These are phyloP conservation scores for Cerrena zonata DNA, from an alignment of 1,284 basidiomycete species.

Conservation along the genomic window DNA sequence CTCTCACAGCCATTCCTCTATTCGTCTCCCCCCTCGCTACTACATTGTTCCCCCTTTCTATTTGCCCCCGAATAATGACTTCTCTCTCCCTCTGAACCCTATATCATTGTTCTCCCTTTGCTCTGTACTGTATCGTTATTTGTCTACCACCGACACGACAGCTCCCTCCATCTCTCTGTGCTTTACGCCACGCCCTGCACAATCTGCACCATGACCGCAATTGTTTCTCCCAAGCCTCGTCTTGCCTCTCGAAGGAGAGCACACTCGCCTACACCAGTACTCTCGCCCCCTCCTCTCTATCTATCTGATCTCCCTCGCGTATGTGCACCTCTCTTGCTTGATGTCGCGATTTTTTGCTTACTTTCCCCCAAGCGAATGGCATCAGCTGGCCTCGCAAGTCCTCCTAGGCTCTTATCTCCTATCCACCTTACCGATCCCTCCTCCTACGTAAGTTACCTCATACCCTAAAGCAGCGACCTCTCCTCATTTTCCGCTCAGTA, in stretches of 20 bases:
- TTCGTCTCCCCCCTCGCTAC: background rate
- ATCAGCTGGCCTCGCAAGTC: conserved; percentile 16
- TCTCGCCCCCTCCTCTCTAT: conserved; percentile 16
- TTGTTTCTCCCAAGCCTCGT: conserved; percentile 23
- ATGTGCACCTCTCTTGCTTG: conserved; percentile 10
- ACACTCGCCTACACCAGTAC: conserved; percentile 12
- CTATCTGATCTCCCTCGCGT: conserved; percentile 20
- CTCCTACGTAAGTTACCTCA: conserved; percentile 16
- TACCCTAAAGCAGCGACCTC: conserved; percentile 3
- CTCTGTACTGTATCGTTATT: conserved; percentile 6
- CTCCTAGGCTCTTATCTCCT: conserved; percentile 24
- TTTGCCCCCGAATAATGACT: conserved; percentile 7
- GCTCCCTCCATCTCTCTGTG: conserved; percentile 6
- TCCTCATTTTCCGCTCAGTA: conserved; percentile 18
- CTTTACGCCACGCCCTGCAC: conserved; percentile 1
- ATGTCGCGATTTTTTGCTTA: conserved; percentile 2
- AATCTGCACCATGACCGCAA: conserved; percentile 20
- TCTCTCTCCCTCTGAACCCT: conserved; percentile 8
- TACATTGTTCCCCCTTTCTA: background rate
- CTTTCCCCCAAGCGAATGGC: conserved; percentile 11
- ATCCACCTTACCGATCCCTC: conserved; percentile 21
- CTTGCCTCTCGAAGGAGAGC: conserved; percentile 13
- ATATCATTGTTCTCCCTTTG: conserved; percentile 18
- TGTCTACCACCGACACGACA: conserved; percentile 7
- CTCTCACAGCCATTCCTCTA: background rate